Base-by-base conservation (phyloP, 192 early-diverging fungal genomes). In the Ramicandelaber brevisporus region DNA sequence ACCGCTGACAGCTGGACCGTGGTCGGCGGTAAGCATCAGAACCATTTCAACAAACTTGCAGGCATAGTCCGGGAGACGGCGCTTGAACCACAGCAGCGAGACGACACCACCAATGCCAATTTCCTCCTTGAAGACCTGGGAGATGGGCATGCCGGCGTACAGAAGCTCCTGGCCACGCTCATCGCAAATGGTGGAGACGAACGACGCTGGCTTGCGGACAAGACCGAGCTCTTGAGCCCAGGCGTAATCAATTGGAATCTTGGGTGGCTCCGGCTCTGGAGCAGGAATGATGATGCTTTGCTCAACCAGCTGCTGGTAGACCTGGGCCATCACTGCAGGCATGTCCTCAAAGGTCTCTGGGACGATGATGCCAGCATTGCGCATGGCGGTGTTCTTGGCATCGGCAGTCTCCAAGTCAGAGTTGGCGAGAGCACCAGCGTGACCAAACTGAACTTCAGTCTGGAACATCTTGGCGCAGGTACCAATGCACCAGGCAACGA, bases 41-140 rank as follows among this genome's bases (percentile, higher is more conserved):
- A 92, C 85, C 90, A 97, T 97, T 63, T 97, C 90, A 36, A 97
- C 90, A 49, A 97, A 97, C 64, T 76, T 78, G 57, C 76, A 68
- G 9, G 90, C 90, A 51, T 88, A 97, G 28, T 57, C 63, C 7
- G 90, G 90, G 34, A 97, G 56, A 30, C 90, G 73, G 26, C 90
- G 71, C 69, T 92, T 92, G 70, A 97, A 97, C 90, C 90, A 97
- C 46, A 97, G 57, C 26, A 97, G 68, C 22, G 76, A 81, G 33
- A 97, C 57, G 16, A 97, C 90, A 30, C 90, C 90, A 48, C 90
- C 90, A 38, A 97, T 81, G 47, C 90, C 90, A 53, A 97, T 87
- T 41, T 90, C 72, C 46, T 97, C 85, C 63, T 84, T 86, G 66
- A 97, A 97, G 6, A 97, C 87, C 50, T 92, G 85, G 15, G 79